A percentile compares a stretch with the other conserved stretches of the same genome.
Conservation (phyloP, 768 basidiomycete species). For the Pholiota molesta region DNA sequence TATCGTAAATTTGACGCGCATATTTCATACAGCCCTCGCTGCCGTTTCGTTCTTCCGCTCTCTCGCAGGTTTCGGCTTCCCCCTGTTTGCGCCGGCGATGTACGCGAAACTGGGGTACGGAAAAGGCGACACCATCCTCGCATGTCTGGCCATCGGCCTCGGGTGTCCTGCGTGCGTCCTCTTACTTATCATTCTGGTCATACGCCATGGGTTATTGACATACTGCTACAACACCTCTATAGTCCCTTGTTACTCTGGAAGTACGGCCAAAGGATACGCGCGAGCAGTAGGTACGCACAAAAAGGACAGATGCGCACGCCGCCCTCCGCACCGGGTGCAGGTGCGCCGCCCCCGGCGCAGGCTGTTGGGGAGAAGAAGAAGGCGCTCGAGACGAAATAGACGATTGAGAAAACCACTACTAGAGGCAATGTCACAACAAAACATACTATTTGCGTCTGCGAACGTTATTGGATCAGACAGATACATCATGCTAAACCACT, state of each 20-base stretch:
- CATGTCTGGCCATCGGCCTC: conserved; percentile 55
- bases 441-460: too few species aligned
- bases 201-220: too few species aligned
- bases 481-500: too few species aligned
- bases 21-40: conserved; percentile 51
- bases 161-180: conserved; percentile 60
- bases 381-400: too few species aligned
- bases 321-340: too few species aligned
- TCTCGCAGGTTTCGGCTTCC: conserved; percentile 73
- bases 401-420: too few species aligned
- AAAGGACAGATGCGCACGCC: conserved; percentile 15
- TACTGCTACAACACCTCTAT: too few species aligned
- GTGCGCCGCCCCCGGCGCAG: background rate
- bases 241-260: conserved; percentile 41
- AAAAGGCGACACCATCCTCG: conserved; percentile 68
- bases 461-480: too few species aligned
- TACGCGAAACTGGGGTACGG: conserved; percentile 69
- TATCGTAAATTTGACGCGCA: background rate
- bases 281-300: conserved; percentile 46
- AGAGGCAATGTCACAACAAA: too few species aligned
- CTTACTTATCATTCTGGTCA: too few species aligned
- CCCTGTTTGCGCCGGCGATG: conserved; percentile 77
- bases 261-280: conserved; percentile 46
- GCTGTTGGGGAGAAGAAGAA: background rate
- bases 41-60: conserved; percentile 66